Percentiles rank a stretch among this genome's conserved stretches.
Conservation (phyloP, 495 filamentous ascomycete genomes). For the Thermochaetoides thermophila region DNA sequence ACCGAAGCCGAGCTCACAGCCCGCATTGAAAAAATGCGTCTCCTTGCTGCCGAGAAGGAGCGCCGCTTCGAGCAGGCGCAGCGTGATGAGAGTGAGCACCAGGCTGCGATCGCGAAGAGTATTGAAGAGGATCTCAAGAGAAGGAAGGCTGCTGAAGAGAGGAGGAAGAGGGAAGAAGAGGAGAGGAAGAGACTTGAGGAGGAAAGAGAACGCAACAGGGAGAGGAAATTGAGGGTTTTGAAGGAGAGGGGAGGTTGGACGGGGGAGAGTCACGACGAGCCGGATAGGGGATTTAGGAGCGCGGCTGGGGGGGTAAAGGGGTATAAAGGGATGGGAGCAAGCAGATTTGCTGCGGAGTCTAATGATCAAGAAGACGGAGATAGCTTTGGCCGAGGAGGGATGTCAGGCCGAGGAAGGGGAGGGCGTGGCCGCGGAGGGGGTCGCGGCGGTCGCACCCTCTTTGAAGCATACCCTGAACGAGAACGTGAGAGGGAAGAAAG, state of each 20-base stretch:
- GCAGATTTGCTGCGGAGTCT: constrained; percentile 17
- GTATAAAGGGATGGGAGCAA: constrained; percentile 16
- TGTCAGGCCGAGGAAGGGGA: constrained; percentile 16
- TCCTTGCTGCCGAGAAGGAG: constrained; percentile 30
- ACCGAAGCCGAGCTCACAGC: constrained; percentile 36
- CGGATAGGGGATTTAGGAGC: constrained; percentile 20
- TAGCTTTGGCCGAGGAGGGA: constrained; percentile 15
- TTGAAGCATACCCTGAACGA: constrained; percentile 7
- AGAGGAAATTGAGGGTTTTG: constrained; percentile 31
- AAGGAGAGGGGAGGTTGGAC: constrained; percentile 32
- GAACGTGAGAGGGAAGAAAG: neutral
- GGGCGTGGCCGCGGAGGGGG: constrained; percentile 10
- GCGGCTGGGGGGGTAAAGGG: constrained; percentile 29
- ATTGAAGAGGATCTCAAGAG: constrained; percentile 36
- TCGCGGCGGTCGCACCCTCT: constrained; percentile 6
- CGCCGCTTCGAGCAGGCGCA: constrained; percentile 35
- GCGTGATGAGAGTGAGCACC: constrained; percentile 36
- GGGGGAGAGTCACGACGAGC: constrained; percentile 27
- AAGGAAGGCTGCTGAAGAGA: too few relatives aligned
- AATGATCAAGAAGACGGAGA: constrained; percentile 15
- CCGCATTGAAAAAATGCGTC: constrained; percentile 37
- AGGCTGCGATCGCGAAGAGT: constrained; percentile 32
- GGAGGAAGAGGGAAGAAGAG: constrained; percentile 30
- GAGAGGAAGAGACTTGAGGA: constrained; percentile 32
- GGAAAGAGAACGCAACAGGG: constrained; percentile 31